phyloP scores from a whole-genome alignment of 2,329 filamentous ascomycete genomes.

The Colletotrichum incanum region DNA sequence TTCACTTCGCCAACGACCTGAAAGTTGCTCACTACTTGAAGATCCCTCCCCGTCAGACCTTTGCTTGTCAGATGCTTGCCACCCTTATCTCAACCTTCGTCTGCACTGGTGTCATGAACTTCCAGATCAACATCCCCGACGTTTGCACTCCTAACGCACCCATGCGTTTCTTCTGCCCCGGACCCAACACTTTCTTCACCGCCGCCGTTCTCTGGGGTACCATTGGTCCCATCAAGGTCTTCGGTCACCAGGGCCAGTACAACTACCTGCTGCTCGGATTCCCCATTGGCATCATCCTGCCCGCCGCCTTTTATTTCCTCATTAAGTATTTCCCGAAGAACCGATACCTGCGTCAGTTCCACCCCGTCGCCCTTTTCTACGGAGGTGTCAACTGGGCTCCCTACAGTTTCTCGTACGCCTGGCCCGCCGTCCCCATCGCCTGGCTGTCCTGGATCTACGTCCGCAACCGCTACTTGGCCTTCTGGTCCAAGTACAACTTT shows the following conservation, averaged over 20 bases:
- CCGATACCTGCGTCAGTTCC: slow-evolving; percentile 58
- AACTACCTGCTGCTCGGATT: slow-evolving; percentile 65
- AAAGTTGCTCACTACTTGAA: slow-evolving; percentile 72
- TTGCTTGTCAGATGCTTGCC: slow-evolving; percentile 71
- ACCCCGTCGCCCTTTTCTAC: slow-evolving; percentile 64
- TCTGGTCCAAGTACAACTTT: slow-evolving; percentile 60
- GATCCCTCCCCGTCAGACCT: slow-evolving; percentile 73
- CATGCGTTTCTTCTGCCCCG: slow-evolving; percentile 67
- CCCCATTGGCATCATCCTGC: slow-evolving; percentile 63
- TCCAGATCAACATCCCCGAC: slow-evolving; percentile 63
- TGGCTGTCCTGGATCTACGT: slow-evolving; percentile 48
- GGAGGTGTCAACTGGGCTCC: slow-evolving; percentile 64
- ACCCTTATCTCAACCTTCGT: slow-evolving; percentile 69
- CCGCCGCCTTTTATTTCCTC: slow-evolving; percentile 60
- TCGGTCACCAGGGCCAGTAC: slow-evolving; percentile 65
- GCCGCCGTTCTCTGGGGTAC: slow-evolving; percentile 71
- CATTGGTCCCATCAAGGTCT: slow-evolving; percentile 66
- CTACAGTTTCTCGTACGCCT: slow-evolving; percentile 53
- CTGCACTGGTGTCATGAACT: slow-evolving; percentile 63
- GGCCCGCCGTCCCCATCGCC: slow-evolving; percentile 45
- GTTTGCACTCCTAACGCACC: slow-evolving; percentile 65
- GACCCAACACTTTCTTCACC: slow-evolving; percentile 71
- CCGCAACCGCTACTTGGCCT: slow-evolving; percentile 54
- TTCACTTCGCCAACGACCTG: slow-evolving; percentile 65
- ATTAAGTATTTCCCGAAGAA: slow-evolving; percentile 58